phyloP scores from a whole-genome alignment of 495 filamentous ascomycete species.

The Daldinia bambusicola region DNA sequence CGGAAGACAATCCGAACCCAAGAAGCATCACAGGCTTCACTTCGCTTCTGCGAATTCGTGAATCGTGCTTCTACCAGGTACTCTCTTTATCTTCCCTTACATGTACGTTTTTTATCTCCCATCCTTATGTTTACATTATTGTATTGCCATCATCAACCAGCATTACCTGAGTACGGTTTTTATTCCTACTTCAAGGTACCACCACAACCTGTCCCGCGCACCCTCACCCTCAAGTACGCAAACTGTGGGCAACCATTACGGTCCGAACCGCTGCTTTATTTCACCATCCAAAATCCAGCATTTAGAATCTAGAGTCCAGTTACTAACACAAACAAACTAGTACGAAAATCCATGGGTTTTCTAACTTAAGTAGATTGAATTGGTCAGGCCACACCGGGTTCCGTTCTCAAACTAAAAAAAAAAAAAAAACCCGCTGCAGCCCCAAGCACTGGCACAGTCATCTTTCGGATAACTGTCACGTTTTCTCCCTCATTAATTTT shows the following conservation, averaged over 20 bases:
- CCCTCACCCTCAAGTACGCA: conserved; percentile 6
- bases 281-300: conserved; percentile 10
- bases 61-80: conserved; percentile 28
- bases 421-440: conserved; percentile 31
- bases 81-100: conserved; percentile 38
- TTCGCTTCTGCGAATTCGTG: conserved; percentile 25
- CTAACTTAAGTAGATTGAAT: conserved; percentile 30
- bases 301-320: not conserved
- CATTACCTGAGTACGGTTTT: not conserved
- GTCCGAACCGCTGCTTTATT: conserved; percentile 35
- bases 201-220: conserved; percentile 6
- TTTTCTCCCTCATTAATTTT: conserved; percentile 40
- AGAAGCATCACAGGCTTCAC: conserved; percentile 26
- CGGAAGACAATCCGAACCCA: conserved; percentile 19
- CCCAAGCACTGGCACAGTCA: conserved; percentile 38
- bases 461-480: conserved; percentile 43
- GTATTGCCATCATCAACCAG: conserved; percentile 15
- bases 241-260: conserved; percentile 32
- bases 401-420: conserved; percentile 33
- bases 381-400: conserved; percentile 44
- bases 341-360: conserved; percentile 30
- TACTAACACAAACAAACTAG: conserved; percentile 32
- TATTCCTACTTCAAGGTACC: not conserved
- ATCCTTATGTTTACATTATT: conserved; percentile 30
- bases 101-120: not conserved